Conservation (phyloP, 495 filamentous ascomycete species). For the Acidomyces sp. region DNA sequence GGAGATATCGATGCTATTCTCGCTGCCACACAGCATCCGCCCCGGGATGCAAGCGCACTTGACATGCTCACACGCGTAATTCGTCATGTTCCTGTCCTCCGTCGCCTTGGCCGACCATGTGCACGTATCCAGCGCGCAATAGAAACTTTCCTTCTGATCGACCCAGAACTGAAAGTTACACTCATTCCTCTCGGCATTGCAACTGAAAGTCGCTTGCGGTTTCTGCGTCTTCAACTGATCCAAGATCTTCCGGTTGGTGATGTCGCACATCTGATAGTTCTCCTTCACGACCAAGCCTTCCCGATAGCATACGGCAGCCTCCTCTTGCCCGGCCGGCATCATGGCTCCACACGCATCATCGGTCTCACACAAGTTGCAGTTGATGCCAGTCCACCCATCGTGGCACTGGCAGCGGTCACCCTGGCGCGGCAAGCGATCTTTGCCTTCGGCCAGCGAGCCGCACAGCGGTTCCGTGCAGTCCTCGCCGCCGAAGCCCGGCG, state of each 20-base stretch:
- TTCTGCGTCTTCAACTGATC: slow-evolving; percentile 69
- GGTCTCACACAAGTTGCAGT: slow-evolving; percentile 89
- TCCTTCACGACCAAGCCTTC: slow-evolving; percentile 80
- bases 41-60: slow-evolving; percentile 78
- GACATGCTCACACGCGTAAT: slow-evolving; percentile 72
- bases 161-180: slow-evolving; percentile 99
- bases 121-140: slow-evolving; percentile 78
- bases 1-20: slow-evolving; percentile 79
- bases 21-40: slow-evolving; percentile 84
- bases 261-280: slow-evolving; percentile 96
- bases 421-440: slow-evolving; percentile 55
- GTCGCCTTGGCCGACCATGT: slow-evolving; percentile 53
- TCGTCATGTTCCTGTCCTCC: slow-evolving; percentile 62
- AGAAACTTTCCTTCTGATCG: slow-evolving; percentile 85
- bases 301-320: slow-evolving; percentile 76
- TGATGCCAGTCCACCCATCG: slow-evolving; percentile 94
- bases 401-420: slow-evolving; percentile 67
- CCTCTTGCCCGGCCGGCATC: slow-evolving; percentile 63
- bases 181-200: slow-evolving; percentile 53
- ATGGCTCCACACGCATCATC: slow-evolving; percentile 72
- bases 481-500: slow-evolving; percentile 81
- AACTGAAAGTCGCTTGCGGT: slow-evolving; percentile 89
- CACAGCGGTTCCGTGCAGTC: slow-evolving; percentile 83
- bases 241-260: slow-evolving; percentile 86
- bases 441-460: slow-evolving; percentile 70